Conservation (phyloP, 2,329 filamentous ascomycete species). For the Dissoconium aciculare region DNA sequence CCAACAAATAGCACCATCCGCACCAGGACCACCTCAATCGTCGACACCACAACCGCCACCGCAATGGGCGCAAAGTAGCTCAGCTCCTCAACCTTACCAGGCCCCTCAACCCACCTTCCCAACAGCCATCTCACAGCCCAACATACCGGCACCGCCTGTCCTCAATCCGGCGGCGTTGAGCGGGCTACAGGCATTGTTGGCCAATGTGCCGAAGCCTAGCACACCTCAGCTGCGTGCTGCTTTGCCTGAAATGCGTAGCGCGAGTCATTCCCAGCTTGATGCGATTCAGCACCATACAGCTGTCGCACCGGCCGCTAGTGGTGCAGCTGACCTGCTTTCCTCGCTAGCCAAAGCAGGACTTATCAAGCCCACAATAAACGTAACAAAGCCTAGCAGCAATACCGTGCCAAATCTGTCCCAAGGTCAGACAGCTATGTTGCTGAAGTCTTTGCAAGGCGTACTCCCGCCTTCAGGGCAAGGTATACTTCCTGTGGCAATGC, state of each 20-base stretch:
- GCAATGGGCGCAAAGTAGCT: constrained; percentile 18
- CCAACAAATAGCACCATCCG: constrained; percentile 54
- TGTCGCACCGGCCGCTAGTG: constrained; percentile 13
- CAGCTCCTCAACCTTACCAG: constrained; percentile 19
- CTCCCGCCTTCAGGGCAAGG: constrained; percentile 13
- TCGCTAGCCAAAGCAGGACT: constrained; percentile 20
- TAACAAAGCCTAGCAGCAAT: constrained; percentile 5
- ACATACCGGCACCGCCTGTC: constrained; percentile 11
- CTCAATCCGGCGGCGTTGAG: constrained; percentile 20
- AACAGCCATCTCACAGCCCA: constrained; percentile 10
- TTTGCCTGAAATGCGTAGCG: constrained; percentile 18
- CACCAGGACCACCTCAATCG: constrained; percentile 18
- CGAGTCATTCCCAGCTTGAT: constrained; percentile 19
- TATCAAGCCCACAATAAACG: constrained; percentile 7
- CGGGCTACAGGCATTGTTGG: constrained; percentile 22
- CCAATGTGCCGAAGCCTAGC: constrained; percentile 23
- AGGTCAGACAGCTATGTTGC: constrained; percentile 12
- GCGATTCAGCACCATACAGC: constrained; percentile 18
- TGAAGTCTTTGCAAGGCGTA: constrained; percentile 17
- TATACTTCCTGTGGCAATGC: constrained; percentile 10
- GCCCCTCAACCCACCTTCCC: constrained; percentile 15
- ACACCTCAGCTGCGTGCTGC: constrained; percentile 24
- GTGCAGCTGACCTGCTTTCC: constrained; percentile 17
- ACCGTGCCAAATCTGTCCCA: constrained; percentile 6
- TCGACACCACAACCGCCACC: constrained; percentile 20